Base-by-base conservation (phyloP, 1,284 basidiomycete species). In the Porodaedalea pini region DNA sequence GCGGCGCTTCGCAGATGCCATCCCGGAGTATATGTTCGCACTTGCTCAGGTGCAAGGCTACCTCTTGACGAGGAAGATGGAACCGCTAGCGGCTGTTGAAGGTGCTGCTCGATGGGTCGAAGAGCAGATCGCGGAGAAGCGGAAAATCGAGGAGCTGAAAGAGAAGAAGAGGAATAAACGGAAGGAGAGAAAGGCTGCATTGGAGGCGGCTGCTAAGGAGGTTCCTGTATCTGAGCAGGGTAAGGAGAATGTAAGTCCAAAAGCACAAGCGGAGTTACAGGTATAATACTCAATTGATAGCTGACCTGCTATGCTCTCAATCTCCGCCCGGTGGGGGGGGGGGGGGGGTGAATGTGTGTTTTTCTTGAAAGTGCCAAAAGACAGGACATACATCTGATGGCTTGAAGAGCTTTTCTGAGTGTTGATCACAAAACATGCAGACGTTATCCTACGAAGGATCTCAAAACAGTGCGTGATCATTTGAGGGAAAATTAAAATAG, bases 21-120 rank as follows among this genome's bases (percentile, higher is more conserved):
- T 59, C 17, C 57, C 57, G 7, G 52, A 59, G n/a, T n/a, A 44
- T 19, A 59, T 44, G 21, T 59, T 59, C 41, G 19, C 57, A 2
- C 32, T 59, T 8, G 57, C 57, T 13, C 52, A 59, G 45, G 52
- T 59, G 2, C 57, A 59, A 25, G 57, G 57, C 8, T 48, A 39
- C 10, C 53, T 59, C 17, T 37, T 59, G 34, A 59, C 53, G 36
- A 54, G 49, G 47, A 59, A 59, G 51, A 15, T 17, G n/a, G 44
- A 54, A 10, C 50, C 57, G 11, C 29, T 36, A 7, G 47, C 37
- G 3, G 57, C 52, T 11, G 53, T 54, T 7, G 44, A 23, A 10
- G 21, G 21, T n/a, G 57, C 40, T 10, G 2, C 23, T 25, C 23
- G 32, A 7, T 59, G 57, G 57, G 44, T 59, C 21, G 37, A 50